Base-by-base conservation (phyloP, 306 rosid genomes). In the Prinsepia uniflora region DNA sequence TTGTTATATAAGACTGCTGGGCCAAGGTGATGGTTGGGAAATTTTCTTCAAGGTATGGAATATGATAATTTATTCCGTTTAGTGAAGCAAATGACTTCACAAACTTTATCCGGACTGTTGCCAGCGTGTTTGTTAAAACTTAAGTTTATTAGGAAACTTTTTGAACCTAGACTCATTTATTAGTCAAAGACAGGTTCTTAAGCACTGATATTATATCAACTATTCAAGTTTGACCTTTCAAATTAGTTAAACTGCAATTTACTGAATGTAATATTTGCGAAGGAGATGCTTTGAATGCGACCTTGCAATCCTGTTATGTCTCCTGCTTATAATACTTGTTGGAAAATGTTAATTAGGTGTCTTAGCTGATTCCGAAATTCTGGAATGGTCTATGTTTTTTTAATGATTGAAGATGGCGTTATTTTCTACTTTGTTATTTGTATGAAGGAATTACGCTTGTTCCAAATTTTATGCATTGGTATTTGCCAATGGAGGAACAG, bases 11-110 rank as follows among this genome's bases (percentile, higher is more conserved):
- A 80, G 58, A 44, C 67, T 79, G 63, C 64, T 90, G 79, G 92
- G 86, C 53, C 86, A 78, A 39, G 96, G 98, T 53, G 84, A 81
- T 12, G 87, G 85, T 71, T 92, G 96, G 96, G 72, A 78, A 49
- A 63, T 63, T 63, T 88, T 92, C 84, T 80, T 90, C 22, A 86
- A 88, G 98, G 98, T 90, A 90, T 75, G 72, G 62, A 73, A 48
- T 7, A 40, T 14, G 15, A 50, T 60, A 47, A 36, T 30, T 58
- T 22, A 22, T 20, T 56, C 34, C 34, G 6, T 56, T 56, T 0
- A 22, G 22, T 56, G 61, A 56, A 56, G 39, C 22, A 36, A 15
- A 22, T 10, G 14, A 19, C 39, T 9, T 17, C 3, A 7, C 42
- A 15, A 13, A 10, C 6, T 30, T 14, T 58, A 19, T 3, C 63